Conservation (phyloP, 116 monocot species). For the Phalaenopsis hybrid region DNA sequence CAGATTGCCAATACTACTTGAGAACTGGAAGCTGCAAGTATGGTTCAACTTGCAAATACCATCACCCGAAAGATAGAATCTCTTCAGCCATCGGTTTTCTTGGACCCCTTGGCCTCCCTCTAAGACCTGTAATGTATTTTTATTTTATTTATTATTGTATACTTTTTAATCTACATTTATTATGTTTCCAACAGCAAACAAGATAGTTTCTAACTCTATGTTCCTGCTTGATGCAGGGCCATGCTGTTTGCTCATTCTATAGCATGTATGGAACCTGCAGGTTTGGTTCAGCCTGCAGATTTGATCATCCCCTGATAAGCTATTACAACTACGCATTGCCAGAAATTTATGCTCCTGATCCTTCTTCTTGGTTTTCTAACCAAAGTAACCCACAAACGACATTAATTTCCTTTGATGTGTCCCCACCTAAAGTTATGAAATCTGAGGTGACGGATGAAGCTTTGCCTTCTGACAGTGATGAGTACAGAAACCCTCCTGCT, state of each 20-base stretch:
- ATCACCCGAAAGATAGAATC: conserved; percentile 72
- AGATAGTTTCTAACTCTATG: not conserved
- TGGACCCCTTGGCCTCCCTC: conserved; percentile 67
- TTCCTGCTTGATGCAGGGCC: conserved; percentile 34
- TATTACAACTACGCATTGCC: conserved; percentile 49
- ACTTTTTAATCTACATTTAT: no score
- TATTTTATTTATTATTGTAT: not conserved
- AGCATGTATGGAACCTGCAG: conserved; percentile 56
- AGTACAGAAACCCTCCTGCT: not conserved
- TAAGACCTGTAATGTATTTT: conserved; percentile 63
- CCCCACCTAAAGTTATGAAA: conserved; percentile 15
- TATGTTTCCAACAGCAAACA: no score
- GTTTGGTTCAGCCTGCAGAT: conserved; percentile 78
- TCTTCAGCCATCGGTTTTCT: conserved; percentile 15
- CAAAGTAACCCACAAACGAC: conserved; percentile 23
- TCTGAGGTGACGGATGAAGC: conserved; percentile 12
- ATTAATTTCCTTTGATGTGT: conserved; percentile 15
- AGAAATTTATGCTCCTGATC: conserved; percentile 27
- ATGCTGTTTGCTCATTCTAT: conserved; percentile 52
- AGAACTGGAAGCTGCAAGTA: conserved; percentile 78
- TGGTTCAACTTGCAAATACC: conserved; percentile 75
- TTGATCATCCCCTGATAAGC: conserved; percentile 56
- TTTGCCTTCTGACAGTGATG: conserved; percentile 3
- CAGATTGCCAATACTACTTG: conserved; percentile 80
- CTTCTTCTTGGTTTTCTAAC: conserved; percentile 20